Base-by-base conservation (phyloP, 1,284 basidiomycete genomes). In the Boletus sp. region DNA sequence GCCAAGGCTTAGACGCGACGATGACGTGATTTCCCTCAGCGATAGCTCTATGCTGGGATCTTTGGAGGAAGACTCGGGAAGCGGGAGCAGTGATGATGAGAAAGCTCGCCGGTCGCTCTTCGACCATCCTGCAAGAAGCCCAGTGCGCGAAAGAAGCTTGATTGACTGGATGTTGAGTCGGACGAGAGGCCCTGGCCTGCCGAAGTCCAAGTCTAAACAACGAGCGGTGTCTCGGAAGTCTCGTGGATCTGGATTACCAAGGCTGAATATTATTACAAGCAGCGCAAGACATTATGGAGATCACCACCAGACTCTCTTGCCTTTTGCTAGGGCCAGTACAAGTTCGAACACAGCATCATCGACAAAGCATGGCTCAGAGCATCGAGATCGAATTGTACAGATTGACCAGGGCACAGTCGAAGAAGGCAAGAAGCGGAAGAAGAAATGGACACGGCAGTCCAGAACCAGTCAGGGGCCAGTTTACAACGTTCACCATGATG, bases 141-240 rank as follows among this genome's bases (percentile, higher is more conserved):
- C 59, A 25, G 51, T 47, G 10, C 68, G 60, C 36, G 72, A 76
- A 48, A 69, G 67, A 51, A 74, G 71, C 54, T 58, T 80, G 35
- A 80, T 82, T 44, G 78, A 82, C 51, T 79, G 73, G 62, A 82
- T 82, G 80, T 52, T 82, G 37, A 66, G 65, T n/a, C 69, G 71
- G 45, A 70, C 70, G 5, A 68, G 69, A 30, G 65, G 55, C 26
- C 53, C 70, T 39, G 64, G 60, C 13, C 51, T 44, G 41, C 50
- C 43, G 27, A 56, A 51, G 44, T 38, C 40, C 49, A 55, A 46
- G 37, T 13, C 10, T 5, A 57, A 51, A 34, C 43, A 46, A 37
- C 25, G 39, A 10, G 19, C 27, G 10, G 25, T 34, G 22, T 32
- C 49, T 8, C 49, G 49, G 19, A 54, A 56, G 20, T 44, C 52